Conservation (phyloP, 192 early-diverging fungal genomes). For the Coemansia brasiliensis region DNA sequence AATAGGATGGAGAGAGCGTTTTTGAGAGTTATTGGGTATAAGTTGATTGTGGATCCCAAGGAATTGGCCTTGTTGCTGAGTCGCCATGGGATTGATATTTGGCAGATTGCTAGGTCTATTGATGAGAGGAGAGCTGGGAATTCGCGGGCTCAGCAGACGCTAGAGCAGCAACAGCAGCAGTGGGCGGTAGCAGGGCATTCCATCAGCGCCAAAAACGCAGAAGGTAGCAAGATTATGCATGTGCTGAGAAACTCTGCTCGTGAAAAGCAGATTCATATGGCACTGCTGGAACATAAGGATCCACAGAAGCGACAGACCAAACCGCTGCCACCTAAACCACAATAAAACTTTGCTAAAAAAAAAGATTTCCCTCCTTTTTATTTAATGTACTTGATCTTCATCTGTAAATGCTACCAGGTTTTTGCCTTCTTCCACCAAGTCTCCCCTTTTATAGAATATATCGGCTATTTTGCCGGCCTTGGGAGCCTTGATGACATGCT, state of each 20-base stretch:
- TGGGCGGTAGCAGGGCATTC: slow-evolving; percentile 44
- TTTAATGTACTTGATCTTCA: no score
- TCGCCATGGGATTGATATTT: slow-evolving; percentile 48
- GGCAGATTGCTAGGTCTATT: slow-evolving; percentile 34
- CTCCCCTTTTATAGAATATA: slow-evolving; percentile 81
- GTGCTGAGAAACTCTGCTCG: background rate
- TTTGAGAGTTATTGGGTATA: slow-evolving; percentile 42
- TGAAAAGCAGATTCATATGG: no score
- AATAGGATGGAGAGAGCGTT: slow-evolving; percentile 52
- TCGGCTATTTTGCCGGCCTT: slow-evolving; percentile 67
- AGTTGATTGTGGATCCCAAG: slow-evolving; percentile 46
- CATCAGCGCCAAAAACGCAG: slow-evolving; percentile 22
- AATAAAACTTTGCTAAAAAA: no score
- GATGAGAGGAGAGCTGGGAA: slow-evolving; percentile 4
- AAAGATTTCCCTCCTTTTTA: no score
- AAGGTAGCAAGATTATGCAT: background rate
- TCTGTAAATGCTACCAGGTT: slow-evolving; percentile 73
- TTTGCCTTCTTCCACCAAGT: slow-evolving; percentile 86
- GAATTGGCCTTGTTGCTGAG: slow-evolving; percentile 42
- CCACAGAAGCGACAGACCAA: no score
- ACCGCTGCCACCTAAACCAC: no score
- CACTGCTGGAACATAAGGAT: no score
- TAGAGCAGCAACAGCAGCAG: background rate
- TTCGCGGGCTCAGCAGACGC: background rate
- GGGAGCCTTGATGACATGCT: slow-evolving; percentile 88